Evolutionary conservation across 768 basidiomycete genomes (phyloP).

Genomic region (Boletus subparvulus): DNA sequence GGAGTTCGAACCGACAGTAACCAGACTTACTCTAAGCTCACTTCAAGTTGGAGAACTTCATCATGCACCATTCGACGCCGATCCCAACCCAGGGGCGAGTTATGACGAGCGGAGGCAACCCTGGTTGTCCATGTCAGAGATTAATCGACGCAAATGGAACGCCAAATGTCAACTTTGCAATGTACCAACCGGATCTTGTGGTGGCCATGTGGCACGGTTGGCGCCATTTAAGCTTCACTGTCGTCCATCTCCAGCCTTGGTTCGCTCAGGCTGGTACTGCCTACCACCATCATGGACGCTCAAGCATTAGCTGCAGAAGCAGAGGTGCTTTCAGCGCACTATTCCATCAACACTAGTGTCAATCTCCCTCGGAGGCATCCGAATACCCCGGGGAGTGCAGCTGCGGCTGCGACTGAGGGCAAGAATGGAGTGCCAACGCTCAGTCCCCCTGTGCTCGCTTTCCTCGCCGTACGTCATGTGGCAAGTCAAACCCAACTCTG

Average conservation of each 20-base stretch:
- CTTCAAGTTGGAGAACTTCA: no score
- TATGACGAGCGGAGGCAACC: no score
- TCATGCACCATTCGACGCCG: no score
- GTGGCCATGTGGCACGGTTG: no score
- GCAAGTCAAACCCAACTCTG: constrained; percentile 19
- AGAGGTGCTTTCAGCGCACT: neutral
- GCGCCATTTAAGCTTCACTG: no score
- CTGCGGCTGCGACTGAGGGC: neutral
- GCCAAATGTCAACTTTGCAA: no score
- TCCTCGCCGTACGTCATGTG: constrained; percentile 33
- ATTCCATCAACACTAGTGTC: neutral
- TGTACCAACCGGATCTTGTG: no score
- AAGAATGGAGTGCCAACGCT: constrained; percentile 22
- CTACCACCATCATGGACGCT: neutral
- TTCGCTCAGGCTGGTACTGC: neutral
- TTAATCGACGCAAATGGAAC: no score
- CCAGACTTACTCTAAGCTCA: no score
- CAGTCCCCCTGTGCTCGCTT: constrained; percentile 39
- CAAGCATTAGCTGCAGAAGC: neutral
- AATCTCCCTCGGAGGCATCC: neutral
- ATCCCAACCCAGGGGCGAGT: no score
- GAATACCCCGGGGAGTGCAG: neutral
- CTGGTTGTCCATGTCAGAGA: no score
- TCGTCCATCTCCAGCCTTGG: neutral
- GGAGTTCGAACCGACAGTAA: no score